Evolutionary conservation across 2,329 filamentous ascomycete species (phyloP), one percentile per base, ranked within the genome.

Genomic region (Monosporascus sp.): DNA sequence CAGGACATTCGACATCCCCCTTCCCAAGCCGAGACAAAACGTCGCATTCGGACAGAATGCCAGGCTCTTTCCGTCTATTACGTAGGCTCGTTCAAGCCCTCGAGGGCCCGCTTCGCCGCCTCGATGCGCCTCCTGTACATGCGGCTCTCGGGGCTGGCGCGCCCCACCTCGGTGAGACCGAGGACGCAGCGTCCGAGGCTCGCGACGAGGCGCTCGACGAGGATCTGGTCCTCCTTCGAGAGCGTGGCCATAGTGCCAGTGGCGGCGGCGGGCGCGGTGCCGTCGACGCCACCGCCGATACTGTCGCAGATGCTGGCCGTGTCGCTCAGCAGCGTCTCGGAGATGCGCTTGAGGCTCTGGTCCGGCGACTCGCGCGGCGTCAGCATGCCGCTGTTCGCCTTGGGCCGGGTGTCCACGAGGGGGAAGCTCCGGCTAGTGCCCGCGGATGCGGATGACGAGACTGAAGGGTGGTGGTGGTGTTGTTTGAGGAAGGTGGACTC

Each of bases 121-220:
- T 95, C 89, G 49, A 96, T 78, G 59, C 88, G 79, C 57, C 87
- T 76, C 55, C 90, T 77, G 68, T 88, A 84, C 54, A 86, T 76
- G 51, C 84, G 77, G 48, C 78, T 80, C 60, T 89, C 81, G 55
- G 81, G 71, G 60, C 77, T 77, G 53, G 79, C 71, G 58, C 72
- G 71, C 58, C 81, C 74, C 49, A 75, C 70, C 70, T 87, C 76
- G 53, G 79, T 75, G 56, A 87, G 61, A 31, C 76, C 80, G 8
- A 85, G 65, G 1, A 86, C 81, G 54, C 83, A 86, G 58, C 77
- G 76, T 15, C 83, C 82, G 1, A 87, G 70, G 58, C 77, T 80
- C 2, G 77, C 81, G 24, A 86, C 80, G 2, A 85, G 71, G 49
- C 77, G 73, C 65, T 86, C 80, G 0, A 87, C 79, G 3, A 85